A percentile compares a stretch with the other conserved stretches of the same genome.
Evolutionary conservation across 1,284 basidiomycete genomes (phyloP).

Genomic region (Apiotrichum domesticum): DNA sequence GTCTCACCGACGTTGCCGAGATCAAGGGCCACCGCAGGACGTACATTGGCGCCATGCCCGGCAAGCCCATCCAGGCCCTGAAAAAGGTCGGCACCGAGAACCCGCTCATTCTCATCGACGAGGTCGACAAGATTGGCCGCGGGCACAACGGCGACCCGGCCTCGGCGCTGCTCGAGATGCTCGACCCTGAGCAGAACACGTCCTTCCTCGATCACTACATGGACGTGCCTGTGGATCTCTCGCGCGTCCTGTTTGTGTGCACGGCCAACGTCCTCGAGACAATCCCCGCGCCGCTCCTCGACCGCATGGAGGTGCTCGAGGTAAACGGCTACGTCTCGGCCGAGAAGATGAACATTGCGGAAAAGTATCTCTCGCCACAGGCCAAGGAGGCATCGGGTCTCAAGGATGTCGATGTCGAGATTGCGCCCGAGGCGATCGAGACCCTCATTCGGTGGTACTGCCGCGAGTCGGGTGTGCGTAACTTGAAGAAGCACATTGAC

Average conservation of each 20-base stretch:
- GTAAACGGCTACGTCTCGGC: conserved; percentile 95
- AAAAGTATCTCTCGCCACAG: conserved; percentile 86
- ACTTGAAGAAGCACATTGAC: conserved; percentile 92
- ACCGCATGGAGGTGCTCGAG: conserved; percentile 96
- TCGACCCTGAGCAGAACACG: conserved; percentile 96
- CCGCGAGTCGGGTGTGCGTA: conserved; percentile 90
- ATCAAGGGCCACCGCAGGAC: conserved; percentile 98
- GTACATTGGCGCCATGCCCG: conserved; percentile 92
- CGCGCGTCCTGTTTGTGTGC: conserved; percentile 94
- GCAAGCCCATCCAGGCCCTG: conserved; percentile 95
- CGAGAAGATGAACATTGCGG: conserved; percentile 90
- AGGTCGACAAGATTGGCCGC: conserved; percentile 94
- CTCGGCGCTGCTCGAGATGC: conserved; percentile 90
- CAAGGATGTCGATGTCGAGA: conserved; percentile 69
- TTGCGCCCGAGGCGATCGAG: conserved; percentile 76
- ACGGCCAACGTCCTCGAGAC: conserved; percentile 93
- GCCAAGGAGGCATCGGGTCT: conserved; percentile 88
- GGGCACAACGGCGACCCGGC: conserved; percentile 92
- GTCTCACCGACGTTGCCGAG: conserved; percentile 94
- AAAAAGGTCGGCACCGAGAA: conserved; percentile 97
- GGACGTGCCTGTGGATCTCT: conserved; percentile 95
- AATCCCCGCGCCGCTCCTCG: conserved; percentile 91
- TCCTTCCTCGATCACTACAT: conserved; percentile 96
- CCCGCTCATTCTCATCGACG: conserved; percentile 91
- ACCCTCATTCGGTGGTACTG: conserved; percentile 93